These are phyloP conservation scores for Debaryomycetaceae sp. DNA, from an alignment of 1,139 yeast genomes.

Conservation along the genomic window DNA sequence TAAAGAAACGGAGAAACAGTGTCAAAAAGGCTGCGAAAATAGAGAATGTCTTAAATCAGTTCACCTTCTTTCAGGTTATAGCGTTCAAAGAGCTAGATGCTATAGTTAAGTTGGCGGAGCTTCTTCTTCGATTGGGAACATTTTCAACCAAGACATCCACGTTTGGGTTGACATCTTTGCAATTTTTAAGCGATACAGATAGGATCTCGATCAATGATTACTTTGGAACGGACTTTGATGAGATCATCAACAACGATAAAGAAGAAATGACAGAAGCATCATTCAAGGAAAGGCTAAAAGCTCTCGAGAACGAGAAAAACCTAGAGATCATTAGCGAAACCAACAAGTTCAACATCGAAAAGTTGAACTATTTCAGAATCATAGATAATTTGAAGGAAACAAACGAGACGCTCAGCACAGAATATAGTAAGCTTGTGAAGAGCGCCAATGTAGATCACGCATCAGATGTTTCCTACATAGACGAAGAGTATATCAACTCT, in stretches of 20 bases:
- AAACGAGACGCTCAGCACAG: background rate
- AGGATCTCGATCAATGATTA: conserved; percentile 10
- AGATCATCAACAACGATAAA: conserved; percentile 1
- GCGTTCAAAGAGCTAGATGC: conserved; percentile 14
- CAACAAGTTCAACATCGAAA: conserved; percentile 3
- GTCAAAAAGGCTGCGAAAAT: conserved; percentile 1
- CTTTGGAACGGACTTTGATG: conserved; percentile 6
- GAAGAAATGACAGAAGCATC: conserved; percentile 1
- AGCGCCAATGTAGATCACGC: background rate
- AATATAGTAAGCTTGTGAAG: background rate
- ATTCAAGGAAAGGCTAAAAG: background rate
- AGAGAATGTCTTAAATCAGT: conserved; percentile 2
- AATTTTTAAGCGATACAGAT: conserved; percentile 15
- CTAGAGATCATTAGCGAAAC: conserved; percentile 2
- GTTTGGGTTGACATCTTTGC: conserved; percentile 17
- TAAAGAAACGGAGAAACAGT: conserved; percentile 1
- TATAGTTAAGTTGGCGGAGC: conserved; percentile 14
- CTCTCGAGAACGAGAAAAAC: conserved; percentile 4
- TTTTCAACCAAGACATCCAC: conserved; percentile 18
- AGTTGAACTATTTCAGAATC: conserved; percentile 2
- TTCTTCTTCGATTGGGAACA: conserved; percentile 18
- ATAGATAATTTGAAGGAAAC: conserved; percentile 5
- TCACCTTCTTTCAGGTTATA: conserved; percentile 13
- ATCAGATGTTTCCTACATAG: conserved; percentile 6
- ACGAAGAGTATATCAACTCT: conserved; percentile 16